Base-by-base conservation (phyloP, 495 filamentous ascomycete species). In the Aspergillus biplanus region DNA sequence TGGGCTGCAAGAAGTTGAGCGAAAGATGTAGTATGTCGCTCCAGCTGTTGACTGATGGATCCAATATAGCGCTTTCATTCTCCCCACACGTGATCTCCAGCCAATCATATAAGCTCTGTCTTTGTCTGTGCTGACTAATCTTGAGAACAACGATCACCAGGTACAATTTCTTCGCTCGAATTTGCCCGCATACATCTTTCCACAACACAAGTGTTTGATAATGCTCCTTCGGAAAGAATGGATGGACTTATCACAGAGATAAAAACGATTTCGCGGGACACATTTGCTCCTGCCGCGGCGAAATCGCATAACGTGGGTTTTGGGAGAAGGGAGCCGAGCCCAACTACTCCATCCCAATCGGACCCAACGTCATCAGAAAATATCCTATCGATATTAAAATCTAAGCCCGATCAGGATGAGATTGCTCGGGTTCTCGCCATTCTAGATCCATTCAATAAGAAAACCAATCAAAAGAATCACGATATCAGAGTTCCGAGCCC, bases 401-500 rank as follows among this genome's bases (percentile, higher is more conserved):
- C 82, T 7, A 82, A 89, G 60, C 92, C 92, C 32, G 79, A 85
- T 62, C 80, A 83, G 61, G 80, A 86, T 1, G 75, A 81, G 44
- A 78, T 96, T 3, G 67, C 78, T 8, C 69, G 74, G 5, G 73
- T 78, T 11, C 71, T 95, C 39, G 62, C 71, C 42, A 87, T 78
- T 68, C 78, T 97, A 21, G 75, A 79, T 56, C 72, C 75, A 8
- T 72, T 65, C 49, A 75, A 71, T 35, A 79, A 75, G 27, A 61
- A 65, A 33, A 27, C 46, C 58, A 63, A 27, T 60, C 71, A 5
- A 61, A 71, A 42, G 70, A 69, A 15, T 87, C 92, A 27, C 65
- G 82, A 84, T 63, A 83, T 96, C 54, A 78, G 80, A 61, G 72
- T 77, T n/a, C 87, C 91, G 48, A 81, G 80, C 44, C 86, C 92